A percentile compares a stretch with the other conserved stretches of the same genome.
phyloP scores from a whole-genome alignment of 139 green algal species.

The Coelastrella sp. region DNA sequence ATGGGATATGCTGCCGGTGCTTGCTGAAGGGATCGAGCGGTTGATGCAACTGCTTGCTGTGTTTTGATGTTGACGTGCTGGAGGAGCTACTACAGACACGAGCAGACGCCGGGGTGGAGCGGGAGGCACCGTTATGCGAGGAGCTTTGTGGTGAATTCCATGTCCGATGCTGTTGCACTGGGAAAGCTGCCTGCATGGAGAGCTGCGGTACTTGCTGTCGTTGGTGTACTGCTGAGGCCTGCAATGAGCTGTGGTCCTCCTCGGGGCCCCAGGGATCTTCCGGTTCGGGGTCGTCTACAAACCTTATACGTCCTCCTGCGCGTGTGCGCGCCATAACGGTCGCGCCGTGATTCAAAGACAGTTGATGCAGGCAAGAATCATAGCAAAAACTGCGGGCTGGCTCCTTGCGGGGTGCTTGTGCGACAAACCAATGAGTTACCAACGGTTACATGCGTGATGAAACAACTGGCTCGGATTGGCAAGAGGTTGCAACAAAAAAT shows the following conservation, averaged over 20 bases:
- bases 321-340: not conserved
- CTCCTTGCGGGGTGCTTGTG: not conserved
- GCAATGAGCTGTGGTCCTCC: not conserved
- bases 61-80: not conserved
- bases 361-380: not conserved
- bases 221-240: not conserved
- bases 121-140: too few species aligned
- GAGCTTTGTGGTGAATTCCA: not conserved
- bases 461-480: too few species aligned
- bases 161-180: not conserved
- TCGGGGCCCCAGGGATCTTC: slow-evolving; percentile 34
- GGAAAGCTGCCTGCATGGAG: not conserved
- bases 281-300: not conserved
- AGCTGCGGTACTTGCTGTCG: not conserved
- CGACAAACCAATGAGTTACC: too few species aligned
- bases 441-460: too few species aligned
- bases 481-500: too few species aligned
- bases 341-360: not conserved
- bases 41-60: not conserved
- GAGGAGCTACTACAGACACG: too few species aligned
- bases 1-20: not conserved
- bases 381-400: not conserved
- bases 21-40: not conserved
- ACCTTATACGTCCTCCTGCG: not conserved
- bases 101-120: too few species aligned